These are phyloP conservation scores for Aspergillus fischeri DNA, from an alignment of 2,329 filamentous ascomycete species.

Conservation along the genomic window DNA sequence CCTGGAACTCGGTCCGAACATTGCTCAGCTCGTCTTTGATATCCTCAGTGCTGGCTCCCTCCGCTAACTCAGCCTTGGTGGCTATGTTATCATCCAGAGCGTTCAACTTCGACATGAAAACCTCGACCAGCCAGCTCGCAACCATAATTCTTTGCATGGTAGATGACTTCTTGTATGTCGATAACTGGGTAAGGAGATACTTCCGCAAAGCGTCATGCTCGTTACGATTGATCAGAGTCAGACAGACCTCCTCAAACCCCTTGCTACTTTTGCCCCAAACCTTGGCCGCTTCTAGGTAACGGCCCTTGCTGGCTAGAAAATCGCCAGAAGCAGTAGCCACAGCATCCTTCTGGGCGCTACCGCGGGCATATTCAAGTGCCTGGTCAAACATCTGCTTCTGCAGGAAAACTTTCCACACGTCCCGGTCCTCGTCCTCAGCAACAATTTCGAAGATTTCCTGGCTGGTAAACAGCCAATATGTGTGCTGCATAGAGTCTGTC, in stretches of 20 bases:
- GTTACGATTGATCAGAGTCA: slow-evolving; percentile 83
- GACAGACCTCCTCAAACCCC: slow-evolving; percentile 90
- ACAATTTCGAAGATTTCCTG: slow-evolving; percentile 93
- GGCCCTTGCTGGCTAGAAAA: slow-evolving; percentile 73
- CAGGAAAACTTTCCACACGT: slow-evolving; percentile 93
- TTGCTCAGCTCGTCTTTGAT: slow-evolving; percentile 63
- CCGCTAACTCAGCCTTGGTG: slow-evolving; percentile 76
- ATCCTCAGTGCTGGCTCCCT: slow-evolving; percentile 66
- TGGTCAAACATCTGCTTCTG: slow-evolving; percentile 81
- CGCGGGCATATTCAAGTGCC: slow-evolving; percentile 79
- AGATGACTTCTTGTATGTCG: slow-evolving; percentile 73
- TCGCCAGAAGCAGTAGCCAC: slow-evolving; percentile 91
- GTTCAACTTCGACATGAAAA: slow-evolving; percentile 97
- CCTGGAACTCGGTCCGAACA: slow-evolving; percentile 76
- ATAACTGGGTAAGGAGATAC: slow-evolving; percentile 81
- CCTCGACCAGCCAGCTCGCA: slow-evolving; percentile 88
- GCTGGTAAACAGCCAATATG: slow-evolving; percentile 91
- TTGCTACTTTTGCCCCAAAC: slow-evolving; percentile 96
- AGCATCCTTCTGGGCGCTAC: slow-evolving; percentile 76
- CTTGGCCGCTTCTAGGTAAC: slow-evolving; percentile 78
- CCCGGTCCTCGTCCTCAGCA: slow-evolving; percentile 81
- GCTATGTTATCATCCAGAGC: slow-evolving; percentile 90
- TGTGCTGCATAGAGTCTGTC: slow-evolving; percentile 89
- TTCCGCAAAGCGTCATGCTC: slow-evolving; percentile 88
- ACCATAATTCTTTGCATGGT: slow-evolving; percentile 95